Conservation (phyloP, 2,329 filamentous ascomycete genomes). For the Nothomitra cinnamomea region DNA sequence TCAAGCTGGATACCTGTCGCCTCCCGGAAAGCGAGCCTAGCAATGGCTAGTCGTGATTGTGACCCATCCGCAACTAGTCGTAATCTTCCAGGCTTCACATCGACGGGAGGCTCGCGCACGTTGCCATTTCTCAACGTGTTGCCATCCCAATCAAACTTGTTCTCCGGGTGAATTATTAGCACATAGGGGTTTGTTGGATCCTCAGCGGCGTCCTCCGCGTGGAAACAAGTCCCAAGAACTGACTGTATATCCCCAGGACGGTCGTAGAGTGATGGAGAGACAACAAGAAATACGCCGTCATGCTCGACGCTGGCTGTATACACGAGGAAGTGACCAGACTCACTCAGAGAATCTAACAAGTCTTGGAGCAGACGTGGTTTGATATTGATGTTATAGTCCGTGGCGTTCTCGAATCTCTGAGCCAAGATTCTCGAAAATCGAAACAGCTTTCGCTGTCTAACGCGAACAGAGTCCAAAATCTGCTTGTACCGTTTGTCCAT, state of each 20-base stretch:
- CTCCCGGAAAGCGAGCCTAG: constrained; percentile 61
- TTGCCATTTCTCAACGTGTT: constrained; percentile 47
- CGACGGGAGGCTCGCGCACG: constrained; percentile 61
- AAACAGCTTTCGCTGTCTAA: constrained; percentile 89
- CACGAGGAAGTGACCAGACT: constrained; percentile 76
- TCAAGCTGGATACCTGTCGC: constrained; percentile 73
- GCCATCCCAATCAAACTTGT: constrained; percentile 65
- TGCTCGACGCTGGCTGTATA: constrained; percentile 53
- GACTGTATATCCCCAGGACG: constrained; percentile 68
- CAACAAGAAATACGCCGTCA: constrained; percentile 67
- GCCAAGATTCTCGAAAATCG: constrained; percentile 83
- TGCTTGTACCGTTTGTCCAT: constrained; percentile 98
- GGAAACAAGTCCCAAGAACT: constrained; percentile 66
- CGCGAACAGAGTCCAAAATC: constrained; percentile 85
- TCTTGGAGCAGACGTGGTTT: constrained; percentile 51
- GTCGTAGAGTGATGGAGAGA: constrained; percentile 60
- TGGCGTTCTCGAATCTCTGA: constrained; percentile 90
- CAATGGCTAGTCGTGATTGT: constrained; percentile 57
- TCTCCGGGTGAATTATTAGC: constrained; percentile 68
- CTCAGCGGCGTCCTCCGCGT: constrained; percentile 49
- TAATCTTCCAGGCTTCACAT: constrained; percentile 73
- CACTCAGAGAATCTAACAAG: constrained; percentile 63
- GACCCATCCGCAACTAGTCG: constrained; percentile 81
- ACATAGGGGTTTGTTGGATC: constrained; percentile 71
- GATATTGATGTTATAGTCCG: constrained; percentile 79